phyloP scores from a whole-genome alignment of 164 flowering plant genomes.

The Aristolochia fimbriata region DNA sequence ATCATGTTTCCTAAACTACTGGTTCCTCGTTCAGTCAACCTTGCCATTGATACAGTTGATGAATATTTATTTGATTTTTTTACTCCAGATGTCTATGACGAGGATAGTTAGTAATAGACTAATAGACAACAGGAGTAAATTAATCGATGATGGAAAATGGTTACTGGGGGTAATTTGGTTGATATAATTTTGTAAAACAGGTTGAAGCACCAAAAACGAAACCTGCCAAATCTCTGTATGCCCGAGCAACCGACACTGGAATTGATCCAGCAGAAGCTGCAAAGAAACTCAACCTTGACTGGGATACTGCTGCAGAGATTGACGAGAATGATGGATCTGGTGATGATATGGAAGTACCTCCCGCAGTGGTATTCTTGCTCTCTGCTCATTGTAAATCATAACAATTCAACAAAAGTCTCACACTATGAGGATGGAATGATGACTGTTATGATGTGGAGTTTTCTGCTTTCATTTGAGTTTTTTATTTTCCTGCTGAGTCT shows the following conservation, averaged over 20 bases:
- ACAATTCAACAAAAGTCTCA: no score
- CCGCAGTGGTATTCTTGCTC: slow-evolving; percentile 55
- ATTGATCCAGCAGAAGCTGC: slow-evolving; percentile 77
- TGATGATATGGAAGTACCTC: slow-evolving; percentile 61
- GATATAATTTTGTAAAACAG: slow-evolving; percentile 10
- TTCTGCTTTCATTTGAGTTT: background rate
- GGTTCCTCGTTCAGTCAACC: background rate
- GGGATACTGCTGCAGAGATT: slow-evolving; percentile 94
- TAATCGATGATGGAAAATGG: no score
- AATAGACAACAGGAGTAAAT: no score
- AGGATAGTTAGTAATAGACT: no score
- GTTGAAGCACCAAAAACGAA: slow-evolving; percentile 53
- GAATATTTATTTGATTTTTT: background rate
- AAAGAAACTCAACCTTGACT: slow-evolving; percentile 71
- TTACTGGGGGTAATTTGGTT: background rate
- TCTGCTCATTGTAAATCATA: no score
- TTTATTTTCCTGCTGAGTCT: slow-evolving; percentile 2
- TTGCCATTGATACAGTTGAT: background rate
- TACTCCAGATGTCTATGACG: background rate
- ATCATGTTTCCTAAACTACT: no score
- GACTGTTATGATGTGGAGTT: background rate
- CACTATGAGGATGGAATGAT: no score
- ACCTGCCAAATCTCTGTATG: slow-evolving; percentile 62
- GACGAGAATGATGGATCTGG: slow-evolving; percentile 28
- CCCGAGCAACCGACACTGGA: slow-evolving; percentile 84